Base-by-base conservation (phyloP, 129 eudicot genomes). In the Saposhnikovia divaricata region DNA sequence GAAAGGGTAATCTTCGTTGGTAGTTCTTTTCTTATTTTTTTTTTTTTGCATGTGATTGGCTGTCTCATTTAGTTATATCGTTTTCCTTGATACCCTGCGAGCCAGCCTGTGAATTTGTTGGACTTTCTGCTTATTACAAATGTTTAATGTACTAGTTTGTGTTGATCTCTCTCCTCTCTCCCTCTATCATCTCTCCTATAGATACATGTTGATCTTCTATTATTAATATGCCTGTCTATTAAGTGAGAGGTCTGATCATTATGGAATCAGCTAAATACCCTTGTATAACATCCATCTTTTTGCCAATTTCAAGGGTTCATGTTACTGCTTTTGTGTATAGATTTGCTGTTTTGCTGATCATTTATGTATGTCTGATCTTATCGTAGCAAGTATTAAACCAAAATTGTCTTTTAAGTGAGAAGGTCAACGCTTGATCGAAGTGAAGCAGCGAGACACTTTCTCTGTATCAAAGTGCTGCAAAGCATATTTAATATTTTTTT, bases 1-100 rank as follows among this genome's bases (percentile, higher is more conserved):
- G n/a, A 96, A 96, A 85, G 99, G 99, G 99, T 90, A 92, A 85
- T 80, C 53, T 73, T 2, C 6, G 0, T 21, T 37, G 31, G 9
- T 31, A 72, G 23, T 21, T 39, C 5, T 39, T 5, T 71, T 37
- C 27, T 34, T 71, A 8, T 11, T 21, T 37, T 37, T 72, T 7
- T 11, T 21, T 37, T 23, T 4, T 21, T 28, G 39, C 72, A 59
- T 9, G 39, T 28, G 38, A 3, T 19, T 39, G 43, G 4, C n/a
- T 0, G 66, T 13, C 9, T 59, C 66, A 59, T 59, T 21, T 59
- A 59, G 66, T 23, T 23, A 7, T 59, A 59, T 59, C 25, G 3
- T 2, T 6, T 10, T n/a, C 31, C 13, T 59, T 59, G 31, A 8
- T 59, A n/a, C 28, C 11, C 31, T 59, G 66, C 4, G 13, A 59